Base-by-base conservation (phyloP, 257 asterid genomes). In the Lavandula angustifolia region DNA sequence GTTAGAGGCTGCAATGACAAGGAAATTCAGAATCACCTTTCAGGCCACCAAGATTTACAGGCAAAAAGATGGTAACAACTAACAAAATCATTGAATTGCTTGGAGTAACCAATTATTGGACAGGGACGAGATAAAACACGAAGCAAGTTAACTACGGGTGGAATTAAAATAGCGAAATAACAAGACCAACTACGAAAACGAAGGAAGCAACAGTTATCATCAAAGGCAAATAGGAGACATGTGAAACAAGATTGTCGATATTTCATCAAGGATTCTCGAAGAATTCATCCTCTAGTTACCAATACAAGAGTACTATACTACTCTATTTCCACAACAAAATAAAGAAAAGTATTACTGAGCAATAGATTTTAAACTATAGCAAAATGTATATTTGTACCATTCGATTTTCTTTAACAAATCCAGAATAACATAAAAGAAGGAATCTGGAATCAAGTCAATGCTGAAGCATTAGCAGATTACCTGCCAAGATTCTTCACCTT, bases 401-500 rank as follows among this genome's bases (percentile, higher is more conserved):
- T n/a, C n/a, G n/a, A n/a, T n/a, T n/a, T n/a, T n/a, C n/a, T n/a
- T n/a, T n/a, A n/a, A n/a, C n/a, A n/a, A n/a, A n/a, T n/a, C n/a
- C n/a, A n/a, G n/a, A n/a, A n/a, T n/a, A n/a, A n/a, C n/a, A n/a
- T n/a, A n/a, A 48, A 33, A 35, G 10, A 31, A 16, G 33, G 14
- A 22, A 48, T 64, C 42, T 51, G 32, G 16, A 50, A 3, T 29
- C 27, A 44, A 18, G 18, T 22, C 56, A 37, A 22, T 43, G 57
- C 34, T n/a, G 4, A 51, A 64, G 10, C 7, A 44, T 33, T 29
- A n/a, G 27, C 50, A 42, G n/a, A 27, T 41, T 44, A 89, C 97
- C 97, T 90, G 95, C 97, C 97, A 90, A 55, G 97, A 90, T 50
- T 90, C 97, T 79, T 82, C 84, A 9, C 96, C 96, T 61, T 80